Base-by-base conservation (phyloP, 345 rosid genomes). In the Salix purpurea region DNA sequence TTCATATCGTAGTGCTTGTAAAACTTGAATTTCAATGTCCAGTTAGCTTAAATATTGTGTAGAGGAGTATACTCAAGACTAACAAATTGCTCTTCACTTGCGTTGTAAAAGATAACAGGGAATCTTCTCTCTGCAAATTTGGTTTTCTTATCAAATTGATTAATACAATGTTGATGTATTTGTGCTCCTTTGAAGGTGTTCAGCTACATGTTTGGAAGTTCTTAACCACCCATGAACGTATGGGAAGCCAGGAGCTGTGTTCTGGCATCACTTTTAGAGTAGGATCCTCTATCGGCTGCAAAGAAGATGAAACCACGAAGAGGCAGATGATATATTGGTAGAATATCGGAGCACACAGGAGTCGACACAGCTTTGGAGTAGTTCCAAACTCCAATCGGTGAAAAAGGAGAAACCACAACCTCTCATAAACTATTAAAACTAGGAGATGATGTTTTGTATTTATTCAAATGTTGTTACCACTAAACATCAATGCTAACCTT, bases 121-220 rank as follows among this genome's bases (percentile, higher is more conserved):
- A 48, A 48, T 48, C 54, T 48, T 48, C 54, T 46, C 18, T 15
- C 54, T 1, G 54, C 21, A 48, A 48, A 48, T 48, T 48, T 14
- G 54, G 2, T 48, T 48, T 16, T 48, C 54, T 48, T 48, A 48
- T 48, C 54, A 5, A 48, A 48, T 15, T 48, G 54, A 48, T 14
- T 0, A 48, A 4, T 48, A 48, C 48, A 44, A 12, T 10, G 15
- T 44, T 34, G 42, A 30, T 50, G 64, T 11, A 46, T 3, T 74
- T 44, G 46, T 62, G 24, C 24, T 44, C 15, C 61, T 28, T 74
- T 74, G 77, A 74, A 64, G 77, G 70, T 7, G 28, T 11, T 37
- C 48, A 24, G 61, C 28, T 50, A 37, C 64, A 68, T 7, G 37
- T 68, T 36, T 56, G 78, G 40, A 68, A 48, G 73, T 16, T 50